phyloP scores from a whole-genome alignment of 257 asterid species.

The Coffea canephora region DNA sequence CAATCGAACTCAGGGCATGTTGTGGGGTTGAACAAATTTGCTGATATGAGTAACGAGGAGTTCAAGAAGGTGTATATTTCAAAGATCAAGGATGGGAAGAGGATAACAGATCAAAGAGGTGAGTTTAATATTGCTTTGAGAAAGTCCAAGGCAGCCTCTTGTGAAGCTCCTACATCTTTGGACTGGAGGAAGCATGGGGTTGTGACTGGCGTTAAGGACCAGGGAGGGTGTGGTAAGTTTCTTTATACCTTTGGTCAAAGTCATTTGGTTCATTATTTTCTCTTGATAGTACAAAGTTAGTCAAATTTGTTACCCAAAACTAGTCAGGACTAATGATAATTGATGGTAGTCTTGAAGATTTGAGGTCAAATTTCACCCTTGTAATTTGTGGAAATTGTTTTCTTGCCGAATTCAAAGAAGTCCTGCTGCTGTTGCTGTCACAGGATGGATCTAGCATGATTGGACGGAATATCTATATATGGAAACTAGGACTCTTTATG shows the following conservation, averaged over 20 bases:
- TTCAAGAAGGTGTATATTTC: slow-evolving; percentile 19
- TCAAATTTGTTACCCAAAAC: background rate
- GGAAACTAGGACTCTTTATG: background rate
- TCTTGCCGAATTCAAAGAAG: too few relatives aligned
- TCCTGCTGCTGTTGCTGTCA: too few relatives aligned
- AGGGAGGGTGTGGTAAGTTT: slow-evolving; percentile 26
- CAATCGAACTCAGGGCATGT: slow-evolving; percentile 6
- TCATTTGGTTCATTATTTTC: background rate
- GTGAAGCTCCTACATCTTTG: slow-evolving; percentile 29
- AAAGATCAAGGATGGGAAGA: slow-evolving; percentile 13
- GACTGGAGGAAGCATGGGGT: slow-evolving; percentile 43
- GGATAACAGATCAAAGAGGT: slow-evolving; percentile 2
- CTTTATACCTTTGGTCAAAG: background rate
- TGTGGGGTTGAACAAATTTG: slow-evolving; percentile 35
- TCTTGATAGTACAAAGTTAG: background rate
- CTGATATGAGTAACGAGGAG: slow-evolving; percentile 41
- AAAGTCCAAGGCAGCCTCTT: slow-evolving; percentile 7
- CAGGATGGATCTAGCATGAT: too few relatives aligned
- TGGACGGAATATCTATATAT: background rate
- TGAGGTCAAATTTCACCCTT: too few relatives aligned
- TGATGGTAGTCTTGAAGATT: too few relatives aligned
- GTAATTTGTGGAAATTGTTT: too few relatives aligned
- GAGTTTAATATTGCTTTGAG: background rate
- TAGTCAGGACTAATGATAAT: too few relatives aligned
- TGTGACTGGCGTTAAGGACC: slow-evolving; percentile 35